A percentile compares a stretch with the other conserved stretches of the same genome.
Evolutionary conservation across 768 basidiomycete species (phyloP).

Genomic region (Rubroboletus satanas): DNA sequence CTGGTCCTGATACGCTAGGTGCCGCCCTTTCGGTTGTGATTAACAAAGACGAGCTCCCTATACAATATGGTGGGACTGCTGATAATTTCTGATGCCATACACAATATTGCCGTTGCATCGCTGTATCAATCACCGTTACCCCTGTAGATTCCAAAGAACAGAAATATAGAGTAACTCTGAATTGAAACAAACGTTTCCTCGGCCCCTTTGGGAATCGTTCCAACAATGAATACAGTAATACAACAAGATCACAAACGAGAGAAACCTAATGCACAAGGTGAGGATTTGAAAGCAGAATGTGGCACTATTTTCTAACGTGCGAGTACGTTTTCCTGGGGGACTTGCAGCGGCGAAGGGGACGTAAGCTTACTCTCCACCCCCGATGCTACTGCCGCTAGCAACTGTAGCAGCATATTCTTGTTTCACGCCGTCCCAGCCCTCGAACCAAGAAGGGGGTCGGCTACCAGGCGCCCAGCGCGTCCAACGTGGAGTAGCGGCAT

Average conservation of each 20-base stretch:
- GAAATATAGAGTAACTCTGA: not conserved
- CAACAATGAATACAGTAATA: not conserved
- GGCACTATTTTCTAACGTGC: not conserved
- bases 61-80: constrained; percentile 66
- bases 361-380: constrained; percentile 21
- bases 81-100: constrained; percentile 41
- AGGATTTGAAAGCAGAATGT: not conserved
- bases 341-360: not conserved
- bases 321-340: not conserved
- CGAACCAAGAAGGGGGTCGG: constrained; percentile 38
- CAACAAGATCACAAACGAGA: not conserved
- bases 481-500: constrained; percentile 15
- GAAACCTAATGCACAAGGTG: not conserved
- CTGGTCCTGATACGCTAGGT: constrained; percentile 53
- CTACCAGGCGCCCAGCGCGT: constrained; percentile 27
- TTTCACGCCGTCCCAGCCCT: constrained; percentile 37
- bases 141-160: not conserved
- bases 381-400: constrained; percentile 34
- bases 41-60: constrained; percentile 55
- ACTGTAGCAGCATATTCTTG: constrained; percentile 44
- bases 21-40: constrained; percentile 59
- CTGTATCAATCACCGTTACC: not conserved
- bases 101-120: not conserved
- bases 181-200: not conserved
- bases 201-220: not conserved